Conservation (phyloP, 2,329 filamentous ascomycete species). For the Xylariaceae sp. region DNA sequence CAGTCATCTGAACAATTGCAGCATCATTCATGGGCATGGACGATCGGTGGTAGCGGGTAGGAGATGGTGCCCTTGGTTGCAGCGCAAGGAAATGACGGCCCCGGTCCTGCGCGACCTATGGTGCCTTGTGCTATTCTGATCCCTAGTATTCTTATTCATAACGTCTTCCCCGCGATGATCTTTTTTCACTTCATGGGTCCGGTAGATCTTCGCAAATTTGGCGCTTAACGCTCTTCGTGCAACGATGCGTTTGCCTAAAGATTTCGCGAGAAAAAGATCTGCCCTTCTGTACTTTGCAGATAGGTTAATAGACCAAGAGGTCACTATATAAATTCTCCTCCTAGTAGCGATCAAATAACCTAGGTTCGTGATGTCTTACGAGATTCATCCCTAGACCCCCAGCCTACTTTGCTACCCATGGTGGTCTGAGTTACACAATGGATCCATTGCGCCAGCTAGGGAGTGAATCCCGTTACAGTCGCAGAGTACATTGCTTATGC, state of each 20-base stretch:
- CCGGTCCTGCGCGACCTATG: neutral
- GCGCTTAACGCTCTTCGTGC: conserved; percentile 14
- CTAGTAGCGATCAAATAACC: too few species aligned
- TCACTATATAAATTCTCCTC: conserved; percentile 4
- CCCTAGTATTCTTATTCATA: conserved; percentile 14
- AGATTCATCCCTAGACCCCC: too few species aligned
- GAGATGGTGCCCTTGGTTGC: conserved; percentile 12
- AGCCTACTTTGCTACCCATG: too few species aligned
- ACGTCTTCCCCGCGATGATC: conserved; percentile 28
- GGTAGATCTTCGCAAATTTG: conserved; percentile 24
- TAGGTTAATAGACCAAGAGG: conserved; percentile 19
- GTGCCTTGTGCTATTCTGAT: conserved; percentile 25
- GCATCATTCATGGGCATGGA: conserved; percentile 9
- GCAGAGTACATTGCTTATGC: too few species aligned
- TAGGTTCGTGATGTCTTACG: too few species aligned
- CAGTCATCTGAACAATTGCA: neutral
- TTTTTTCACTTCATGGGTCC: conserved; percentile 26
- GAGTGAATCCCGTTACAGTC: too few species aligned
- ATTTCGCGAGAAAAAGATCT: conserved; percentile 16
- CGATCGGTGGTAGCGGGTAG: conserved; percentile 2
- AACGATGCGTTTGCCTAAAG: conserved; percentile 17
- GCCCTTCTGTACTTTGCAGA: conserved; percentile 19
- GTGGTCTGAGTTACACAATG: too few species aligned
- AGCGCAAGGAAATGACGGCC: conserved; percentile 7
- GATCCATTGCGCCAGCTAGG: too few species aligned